Percentiles rank a stretch among this genome's conserved stretches.
These are phyloP conservation scores for Parafenestella ontariensis DNA, from an alignment of 2,329 filamentous ascomycete genomes.

Conservation along the genomic window DNA sequence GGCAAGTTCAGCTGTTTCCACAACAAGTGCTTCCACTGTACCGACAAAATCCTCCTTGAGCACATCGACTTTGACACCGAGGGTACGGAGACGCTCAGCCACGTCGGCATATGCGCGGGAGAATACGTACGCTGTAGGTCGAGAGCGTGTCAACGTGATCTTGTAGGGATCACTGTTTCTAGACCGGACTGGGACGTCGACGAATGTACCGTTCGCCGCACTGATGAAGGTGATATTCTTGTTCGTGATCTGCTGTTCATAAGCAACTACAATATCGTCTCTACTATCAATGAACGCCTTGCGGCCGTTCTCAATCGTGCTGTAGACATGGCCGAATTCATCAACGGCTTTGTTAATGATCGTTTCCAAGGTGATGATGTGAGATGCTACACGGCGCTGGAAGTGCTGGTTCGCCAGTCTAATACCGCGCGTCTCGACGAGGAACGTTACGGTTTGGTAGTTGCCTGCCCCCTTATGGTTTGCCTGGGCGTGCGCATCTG, in stretches of 20 bases:
- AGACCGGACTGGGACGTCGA: conserved; percentile 14
- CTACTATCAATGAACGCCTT: conserved; percentile 21
- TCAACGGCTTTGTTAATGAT: conserved; percentile 33
- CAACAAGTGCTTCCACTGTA: conserved; percentile 27
- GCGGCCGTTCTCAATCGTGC: conserved; percentile 25
- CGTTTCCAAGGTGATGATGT: conserved; percentile 28
- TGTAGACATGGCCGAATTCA: conserved; percentile 24
- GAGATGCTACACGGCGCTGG: conserved; percentile 30
- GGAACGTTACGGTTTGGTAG: conserved; percentile 33
- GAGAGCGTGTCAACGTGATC: conserved; percentile 22
- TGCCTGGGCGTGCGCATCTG: conserved; percentile 32
- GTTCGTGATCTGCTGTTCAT: conserved; percentile 19
- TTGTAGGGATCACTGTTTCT: conserved; percentile 20
- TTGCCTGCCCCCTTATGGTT: conserved; percentile 38
- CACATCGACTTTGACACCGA: conserved; percentile 29
- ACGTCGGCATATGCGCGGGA: conserved; percentile 29
- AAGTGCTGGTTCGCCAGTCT: conserved; percentile 38
- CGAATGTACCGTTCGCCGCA: conserved; percentile 9
- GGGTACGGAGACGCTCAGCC: conserved; percentile 23
- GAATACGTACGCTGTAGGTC: conserved; percentile 33
- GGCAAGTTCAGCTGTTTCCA: conserved; percentile 20
- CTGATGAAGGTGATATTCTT: conserved; percentile 20
- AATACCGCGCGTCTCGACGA: conserved; percentile 36
- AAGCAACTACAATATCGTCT: conserved; percentile 26
- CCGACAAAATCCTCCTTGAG: conserved; percentile 23